These are phyloP conservation scores for Trypanosoma scelopori DNA, from an alignment of 208 protist genomes.

Conservation along the genomic window DNA sequence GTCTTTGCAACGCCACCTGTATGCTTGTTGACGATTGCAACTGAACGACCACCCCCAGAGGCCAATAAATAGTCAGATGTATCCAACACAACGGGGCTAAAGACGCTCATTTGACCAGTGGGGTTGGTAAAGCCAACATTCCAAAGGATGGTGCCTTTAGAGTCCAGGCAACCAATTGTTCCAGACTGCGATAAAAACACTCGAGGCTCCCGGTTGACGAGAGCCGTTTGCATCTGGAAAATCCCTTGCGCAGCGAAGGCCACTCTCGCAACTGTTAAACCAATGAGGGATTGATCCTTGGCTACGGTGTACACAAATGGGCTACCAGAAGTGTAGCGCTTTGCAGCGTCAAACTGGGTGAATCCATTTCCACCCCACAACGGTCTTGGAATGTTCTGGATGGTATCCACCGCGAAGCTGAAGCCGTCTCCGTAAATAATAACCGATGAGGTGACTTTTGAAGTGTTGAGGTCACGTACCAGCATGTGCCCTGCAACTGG, in stretches of 20 bases:
- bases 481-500: slow-evolving; percentile 8
- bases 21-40: slow-evolving; percentile 18
- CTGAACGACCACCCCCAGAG: slow-evolving; percentile 20
- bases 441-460: slow-evolving; percentile 1
- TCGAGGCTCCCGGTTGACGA: neutral
- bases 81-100: slow-evolving; percentile 22
- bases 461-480: slow-evolving; percentile 1
- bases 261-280: neutral
- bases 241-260: slow-evolving; percentile 4
- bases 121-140: slow-evolving; percentile 7
- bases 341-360: neutral
- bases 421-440: slow-evolving; percentile 20
- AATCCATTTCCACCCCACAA: slow-evolving; percentile 2
- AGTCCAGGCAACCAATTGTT: slow-evolving; percentile 12
- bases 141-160: slow-evolving; percentile 19
- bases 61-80: slow-evolving; percentile 10
- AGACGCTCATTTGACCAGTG: neutral
- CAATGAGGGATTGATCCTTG: neutral
- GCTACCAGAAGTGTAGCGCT: neutral
- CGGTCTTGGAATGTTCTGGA: neutral
- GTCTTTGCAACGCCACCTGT: slow-evolving; percentile 9
- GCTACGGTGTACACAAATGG: slow-evolving; percentile 23
- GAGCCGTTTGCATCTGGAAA: neutral
- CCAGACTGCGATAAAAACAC: slow-evolving; percentile 16
- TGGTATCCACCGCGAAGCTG: slow-evolving; percentile 20